Evolutionary conservation across 495 filamentous ascomycete species (phyloP), one percentile per base, ranked within the genome.

Genomic region (Pyronema domesticum): DNA sequence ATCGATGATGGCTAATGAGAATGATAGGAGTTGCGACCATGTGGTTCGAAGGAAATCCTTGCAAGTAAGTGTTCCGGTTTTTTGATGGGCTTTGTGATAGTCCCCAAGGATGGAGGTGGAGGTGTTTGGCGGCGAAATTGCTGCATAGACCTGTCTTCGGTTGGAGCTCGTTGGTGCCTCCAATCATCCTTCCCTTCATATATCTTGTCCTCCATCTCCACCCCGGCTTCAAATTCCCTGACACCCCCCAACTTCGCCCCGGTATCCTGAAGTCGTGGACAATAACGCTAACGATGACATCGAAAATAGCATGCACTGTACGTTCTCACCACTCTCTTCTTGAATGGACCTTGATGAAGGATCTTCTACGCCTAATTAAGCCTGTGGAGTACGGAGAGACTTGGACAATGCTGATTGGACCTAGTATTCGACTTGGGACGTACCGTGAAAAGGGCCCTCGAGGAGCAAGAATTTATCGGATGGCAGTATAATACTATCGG

Each of bases 21-120:
- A 9, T 44, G 13, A 30, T 56, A 67, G 63, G 65, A 23, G 73
- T 80, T 55, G 83, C 89, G 6, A 86, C 85, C 6, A 86, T 95
- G 2, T 95, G 89, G 89, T 98, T 89, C 88, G 91, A 98, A 68
- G 91, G 91, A 30, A 98, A 98, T 66, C 87, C 91, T 35, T 88
- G 83, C 72, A 87, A 86, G 68, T 68, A 60, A 55, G 64, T 61
- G 45, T 40, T 37, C 35, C 51, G 23, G 1, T 30, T 47, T 37
- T 37, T 40, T 5, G 34, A 39, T 37, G 19, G 18, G 9, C 19
- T 6, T n/a, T 6, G 6, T 30, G 40, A 14, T 14, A 5, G 6
- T 2, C n/a, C 40, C n/a, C 40, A 18, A 14, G 23, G 23, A 30
- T 30, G 23, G 23, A 30, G 23, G 40, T 14, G 23, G 23, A 30